Base-by-base conservation (phyloP, 441 rosid species). In the Populus trichocarpa region DNA sequence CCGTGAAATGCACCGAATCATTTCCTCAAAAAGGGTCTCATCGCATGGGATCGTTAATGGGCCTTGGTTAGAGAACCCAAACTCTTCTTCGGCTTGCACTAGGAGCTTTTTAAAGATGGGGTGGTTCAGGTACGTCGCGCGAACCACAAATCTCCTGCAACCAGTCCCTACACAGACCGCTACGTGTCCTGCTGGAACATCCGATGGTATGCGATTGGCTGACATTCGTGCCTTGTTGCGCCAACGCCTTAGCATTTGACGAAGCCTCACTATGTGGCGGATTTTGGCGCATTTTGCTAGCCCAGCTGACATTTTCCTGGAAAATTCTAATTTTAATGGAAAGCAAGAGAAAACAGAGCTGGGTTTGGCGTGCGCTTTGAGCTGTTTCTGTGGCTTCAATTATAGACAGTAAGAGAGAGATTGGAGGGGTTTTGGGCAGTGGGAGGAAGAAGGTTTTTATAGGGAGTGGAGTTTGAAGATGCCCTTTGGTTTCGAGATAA, bases 181-280 rank as follows among this genome's bases (percentile, higher is more conserved):
- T 78, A 95, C 96, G 89, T 95, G 93, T 32, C 99, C 99, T 8
- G 92, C 84, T 1, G 99, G 99, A 22, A 95, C 98, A 81, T 93
- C 99, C 6, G 94, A 87, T 23, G 97, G 96, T 5, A 86, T 83
- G 5, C 81, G 82, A 68, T 74, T 71, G 57, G 89, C 87, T 0
- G 98, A 87, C 84, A 82, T 75, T 23, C 96, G 79, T 8, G 98
- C 96, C 84, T 93, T 91, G 90, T 80, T 90, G 5, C 98, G 83
- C 99, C 97, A 95, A 72, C 95, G 88, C 40, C 87, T 85, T 25
- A 95, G 88, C 94, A 95, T 79, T 81, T 93, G 99, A 14, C 93
- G 89, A 26, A 95, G 95, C 84, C 90, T 79, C 67, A 93, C 96
- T 81, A 95, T 95, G 90, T 90, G 93, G 75, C 92, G 95, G 91